Conservation (phyloP, 2,329 filamentous ascomycete genomes). For the Cladophialophora psammophila region DNA sequence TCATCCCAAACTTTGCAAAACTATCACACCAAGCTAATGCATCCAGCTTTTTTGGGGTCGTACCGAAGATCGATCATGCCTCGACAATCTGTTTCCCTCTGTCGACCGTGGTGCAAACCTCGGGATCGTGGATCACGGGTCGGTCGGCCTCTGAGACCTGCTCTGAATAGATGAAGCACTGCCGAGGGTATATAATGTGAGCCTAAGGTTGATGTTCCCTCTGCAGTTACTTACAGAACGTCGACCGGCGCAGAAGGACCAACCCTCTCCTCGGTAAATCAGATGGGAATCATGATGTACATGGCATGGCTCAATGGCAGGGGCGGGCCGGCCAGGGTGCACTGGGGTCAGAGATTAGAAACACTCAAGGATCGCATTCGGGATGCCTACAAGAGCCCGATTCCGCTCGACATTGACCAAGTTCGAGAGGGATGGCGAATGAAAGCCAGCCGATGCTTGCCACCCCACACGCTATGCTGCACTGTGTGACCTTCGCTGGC, state of each 20-base stretch:
- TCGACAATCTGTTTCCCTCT: constrained; percentile 1
- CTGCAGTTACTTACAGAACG: neutral
- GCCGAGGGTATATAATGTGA: neutral
- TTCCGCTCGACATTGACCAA: neutral
- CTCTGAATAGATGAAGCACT: neutral
- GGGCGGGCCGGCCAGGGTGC: constrained; percentile 3
- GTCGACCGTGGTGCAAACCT: neutral
- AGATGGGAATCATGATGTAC: neutral
- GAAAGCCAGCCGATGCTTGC: neutral
- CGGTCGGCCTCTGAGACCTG: neutral
- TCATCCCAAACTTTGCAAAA: neutral
- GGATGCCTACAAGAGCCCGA: neutral
- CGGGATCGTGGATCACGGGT: neutral
- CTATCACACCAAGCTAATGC: constrained; percentile 8
- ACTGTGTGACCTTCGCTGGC: neutral
- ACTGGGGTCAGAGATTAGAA: neutral
- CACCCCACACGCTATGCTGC: constrained; percentile 1
- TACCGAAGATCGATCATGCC: constrained; percentile 7
- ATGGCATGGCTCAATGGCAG: neutral
- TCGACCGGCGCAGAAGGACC: neutral
- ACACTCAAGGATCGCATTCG: neutral
- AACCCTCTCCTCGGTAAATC: neutral
- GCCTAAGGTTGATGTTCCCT: neutral
- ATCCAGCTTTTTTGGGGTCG: constrained; percentile 3
- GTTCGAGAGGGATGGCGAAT: neutral